A percentile compares a stretch with the other conserved stretches of the same genome.
Evolutionary conservation across 202 grass and related monocot species (phyloP).

Genomic region (Cymbopogon flexuosus): DNA sequence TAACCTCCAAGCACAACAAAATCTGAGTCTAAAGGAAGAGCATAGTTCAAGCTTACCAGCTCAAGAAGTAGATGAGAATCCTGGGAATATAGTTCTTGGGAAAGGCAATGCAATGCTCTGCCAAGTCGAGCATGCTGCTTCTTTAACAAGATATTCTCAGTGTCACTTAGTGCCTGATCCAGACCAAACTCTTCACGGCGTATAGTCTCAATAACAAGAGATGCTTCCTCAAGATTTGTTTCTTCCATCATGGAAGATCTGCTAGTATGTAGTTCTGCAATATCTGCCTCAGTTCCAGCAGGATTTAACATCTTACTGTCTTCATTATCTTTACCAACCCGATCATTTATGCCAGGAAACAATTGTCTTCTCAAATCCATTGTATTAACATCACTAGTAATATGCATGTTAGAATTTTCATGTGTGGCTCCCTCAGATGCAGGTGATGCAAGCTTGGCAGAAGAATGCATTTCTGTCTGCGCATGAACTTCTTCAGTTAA

Average conservation of each 20-base stretch:
- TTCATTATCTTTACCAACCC: conserved; percentile 14
- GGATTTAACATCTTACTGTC: conserved; percentile 29
- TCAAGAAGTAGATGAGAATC: conserved; percentile 96
- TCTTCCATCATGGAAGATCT: conserved; percentile 24
- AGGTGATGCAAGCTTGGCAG: conserved; percentile 28
- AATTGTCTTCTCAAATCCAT: conserved; percentile 23
- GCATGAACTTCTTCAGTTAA: conserved; percentile 36
- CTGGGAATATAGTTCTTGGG: conserved; percentile 91
- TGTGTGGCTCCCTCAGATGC: conserved; percentile 14
- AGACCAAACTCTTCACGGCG: conserved; percentile 90
- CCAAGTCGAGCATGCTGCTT: conserved; percentile 97
- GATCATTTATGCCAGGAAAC: conserved; percentile 23
- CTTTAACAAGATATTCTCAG: conserved; percentile 61
- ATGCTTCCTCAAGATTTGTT: conserved; percentile 46
- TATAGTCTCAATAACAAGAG: conserved; percentile 68
- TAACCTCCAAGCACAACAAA: conserved; percentile 16
- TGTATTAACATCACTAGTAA: conserved; percentile 14
- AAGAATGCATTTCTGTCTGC: conserved; percentile 29
- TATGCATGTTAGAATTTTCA: conserved; percentile 22
- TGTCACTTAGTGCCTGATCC: conserved; percentile 44
- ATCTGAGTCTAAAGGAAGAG: neutral
- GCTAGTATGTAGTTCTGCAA: conserved; percentile 25
- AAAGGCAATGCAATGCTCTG: conserved; percentile 90
- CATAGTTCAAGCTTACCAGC: conserved; percentile 51
- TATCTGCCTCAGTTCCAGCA: conserved; percentile 1